These are phyloP conservation scores for Trichoderma virens DNA, from an alignment of 495 filamentous ascomycete genomes.

Conservation along the genomic window DNA sequence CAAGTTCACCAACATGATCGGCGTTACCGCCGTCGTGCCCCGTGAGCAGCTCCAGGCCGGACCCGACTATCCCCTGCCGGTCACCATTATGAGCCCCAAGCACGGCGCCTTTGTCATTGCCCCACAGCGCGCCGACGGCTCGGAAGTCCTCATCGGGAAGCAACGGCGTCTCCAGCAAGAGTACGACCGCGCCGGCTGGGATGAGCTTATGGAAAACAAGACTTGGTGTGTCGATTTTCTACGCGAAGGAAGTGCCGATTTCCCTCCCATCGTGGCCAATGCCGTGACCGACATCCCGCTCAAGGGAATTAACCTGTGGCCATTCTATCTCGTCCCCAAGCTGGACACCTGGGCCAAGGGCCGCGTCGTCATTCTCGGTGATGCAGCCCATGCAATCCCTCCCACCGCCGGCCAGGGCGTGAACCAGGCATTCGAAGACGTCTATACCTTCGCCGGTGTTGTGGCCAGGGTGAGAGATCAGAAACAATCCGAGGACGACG, in stretches of 20 bases:
- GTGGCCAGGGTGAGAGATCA: constrained; percentile 13
- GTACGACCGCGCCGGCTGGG: constrained; percentile 17
- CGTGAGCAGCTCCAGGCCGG: constrained; percentile 16
- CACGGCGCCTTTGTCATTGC: constrained; percentile 40
- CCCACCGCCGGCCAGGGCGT: constrained; percentile 29
- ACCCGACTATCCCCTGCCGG: constrained; percentile 31
- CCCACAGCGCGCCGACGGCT: constrained; percentile 37
- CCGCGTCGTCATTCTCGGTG: constrained; percentile 31
- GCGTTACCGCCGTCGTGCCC: constrained; percentile 22
- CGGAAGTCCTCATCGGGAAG: constrained; percentile 35
- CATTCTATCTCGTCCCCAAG: constrained; percentile 16
- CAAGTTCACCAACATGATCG: constrained; percentile 17
- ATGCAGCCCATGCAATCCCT: constrained; percentile 37
- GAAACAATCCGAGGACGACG: constrained; percentile 11
- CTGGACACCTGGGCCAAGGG: constrained; percentile 23
- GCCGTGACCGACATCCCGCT: constrained; percentile 16
- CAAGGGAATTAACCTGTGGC: constrained; percentile 18
- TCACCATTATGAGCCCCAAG: constrained; percentile 30
- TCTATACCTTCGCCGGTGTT: constrained; percentile 20
- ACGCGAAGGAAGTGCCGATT: constrained; percentile 16
- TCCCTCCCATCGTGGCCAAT: constrained; percentile 17
- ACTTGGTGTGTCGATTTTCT: constrained; percentile 19
- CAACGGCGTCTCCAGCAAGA: constrained; percentile 22
- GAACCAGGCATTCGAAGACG: constrained; percentile 27
- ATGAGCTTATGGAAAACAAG: constrained; percentile 18